Evolutionary conservation across 768 basidiomycete species (phyloP), one percentile per base, ranked within the genome.

Genomic region (Tephrocybe sp.): DNA sequence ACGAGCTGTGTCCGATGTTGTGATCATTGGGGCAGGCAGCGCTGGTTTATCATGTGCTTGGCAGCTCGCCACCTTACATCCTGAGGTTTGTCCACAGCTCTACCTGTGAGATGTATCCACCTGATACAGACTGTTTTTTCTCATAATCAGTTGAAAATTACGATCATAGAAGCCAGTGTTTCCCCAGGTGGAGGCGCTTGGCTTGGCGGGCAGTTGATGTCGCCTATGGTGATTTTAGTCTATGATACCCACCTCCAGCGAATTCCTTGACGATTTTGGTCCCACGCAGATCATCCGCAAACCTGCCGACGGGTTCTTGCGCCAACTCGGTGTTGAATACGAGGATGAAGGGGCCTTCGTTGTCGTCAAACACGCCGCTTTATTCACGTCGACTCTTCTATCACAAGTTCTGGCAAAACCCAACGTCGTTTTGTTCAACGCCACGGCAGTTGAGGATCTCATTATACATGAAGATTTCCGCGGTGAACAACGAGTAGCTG

Each of bases 191-290:
- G 86, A 47, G 84, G 86, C 27, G 87, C 86, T 11, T 89, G 87
- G 87, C 76, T 89, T 31, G 86, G 86, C 25, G 86, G 86, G 7
- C 86, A 89, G 66, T 70, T 89, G 47, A 88, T 89, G 88, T 82
- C 81, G 1, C 80, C 86, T 0, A 89, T 89, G 87, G 87, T 83
- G 60, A 46, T 62, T 55, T 19, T 16, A 12, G 19, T 30, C 34
- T 28, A 19, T 5, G 34, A 22, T 15, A 25, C 9, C n/a, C 5
- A 21, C 4, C 11, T 13, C 24, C 25, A 21, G 1, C 2, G 40
- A 5, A 30, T 19, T 30, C 41, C 22, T 44, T 22, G 3, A 36
- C 7, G 0, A 11, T 6, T 32, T 18, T 2, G 9, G n/a, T n/a
- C 6, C 22, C 27, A 31, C 39, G 4, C 58, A 88, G 87, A 80